phyloP scores from a whole-genome alignment of 192 early-diverging fungal species.

The Anaeromyces robustus region DNA sequence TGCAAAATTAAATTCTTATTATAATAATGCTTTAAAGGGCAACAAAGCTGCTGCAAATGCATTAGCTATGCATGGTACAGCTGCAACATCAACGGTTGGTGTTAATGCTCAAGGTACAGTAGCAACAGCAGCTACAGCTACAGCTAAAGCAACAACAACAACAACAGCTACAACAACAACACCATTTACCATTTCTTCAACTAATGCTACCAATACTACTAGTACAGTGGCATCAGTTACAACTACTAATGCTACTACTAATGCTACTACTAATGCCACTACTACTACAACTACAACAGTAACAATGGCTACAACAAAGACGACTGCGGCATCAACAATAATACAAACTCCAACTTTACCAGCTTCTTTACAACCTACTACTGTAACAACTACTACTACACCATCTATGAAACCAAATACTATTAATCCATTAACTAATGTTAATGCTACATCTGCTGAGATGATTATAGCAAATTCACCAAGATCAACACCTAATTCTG shows the following conservation, averaged over 20 bases:
- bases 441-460: neutral
- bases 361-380: neutral
- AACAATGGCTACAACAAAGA: neutral
- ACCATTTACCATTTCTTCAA: neutral
- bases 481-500: neutral
- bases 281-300: neutral
- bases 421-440: neutral
- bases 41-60: no score
- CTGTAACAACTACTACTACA: neutral
- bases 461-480: neutral
- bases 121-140: neutral
- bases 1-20: neutral
- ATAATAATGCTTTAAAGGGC: neutral
- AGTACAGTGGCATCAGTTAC: no score
- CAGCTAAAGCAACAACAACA: neutral
- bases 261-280: neutral
- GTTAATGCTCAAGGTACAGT: no score
- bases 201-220: neutral
- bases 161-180: neutral
- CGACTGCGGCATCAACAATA: neutral
- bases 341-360: neutral
- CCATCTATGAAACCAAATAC: neutral
- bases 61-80: no score
- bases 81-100: no score
- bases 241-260: neutral